Percentiles rank a stretch among this genome's conserved stretches.
Conservation (phyloP, 78 protist species). For the Anaeramoeba ignava region DNA sequence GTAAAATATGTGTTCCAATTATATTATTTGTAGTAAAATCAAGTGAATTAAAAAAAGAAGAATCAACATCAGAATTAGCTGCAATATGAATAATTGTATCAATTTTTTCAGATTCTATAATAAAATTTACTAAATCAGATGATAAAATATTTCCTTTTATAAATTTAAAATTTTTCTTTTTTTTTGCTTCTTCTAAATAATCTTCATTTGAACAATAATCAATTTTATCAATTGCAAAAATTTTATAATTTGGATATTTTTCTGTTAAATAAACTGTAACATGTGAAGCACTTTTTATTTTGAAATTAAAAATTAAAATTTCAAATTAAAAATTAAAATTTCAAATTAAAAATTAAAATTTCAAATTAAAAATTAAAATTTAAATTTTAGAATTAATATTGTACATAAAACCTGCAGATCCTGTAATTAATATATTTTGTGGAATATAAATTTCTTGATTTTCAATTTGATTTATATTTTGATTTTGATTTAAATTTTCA, state of each 20-base stretch:
- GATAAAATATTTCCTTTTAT: slow-evolving; percentile 52
- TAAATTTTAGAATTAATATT: too few relatives aligned
- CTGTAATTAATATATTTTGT: too few relatives aligned
- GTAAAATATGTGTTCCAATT: slow-evolving; percentile 80
- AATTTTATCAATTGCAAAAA: not conserved
- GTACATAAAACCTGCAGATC: too few relatives aligned
- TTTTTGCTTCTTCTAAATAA: not conserved
- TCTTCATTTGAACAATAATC: not conserved
- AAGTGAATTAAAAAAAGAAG: slow-evolving; percentile 53
- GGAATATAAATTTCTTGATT: too few relatives aligned
- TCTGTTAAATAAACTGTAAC: not conserved
- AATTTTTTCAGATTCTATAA: slow-evolving; percentile 41
- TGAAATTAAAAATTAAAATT: too few relatives aligned
- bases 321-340: too few relatives aligned
- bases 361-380: too few relatives aligned
- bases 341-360: too few relatives aligned
- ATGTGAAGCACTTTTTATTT: too few relatives aligned
- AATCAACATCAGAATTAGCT: slow-evolving; percentile 83
- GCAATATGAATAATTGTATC: slow-evolving; percentile 89
- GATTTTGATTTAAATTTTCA: too few relatives aligned
- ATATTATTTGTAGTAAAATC: slow-evolving; percentile 73
- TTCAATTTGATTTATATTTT: too few relatives aligned
- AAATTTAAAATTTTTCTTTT: not conserved
- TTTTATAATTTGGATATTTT: not conserved
- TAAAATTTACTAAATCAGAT: slow-evolving; percentile 31